Percentiles rank a stretch among this genome's conserved stretches.
Conservation (phyloP, 2,329 filamentous ascomycete species). For the Tricladium varicosporioides region DNA sequence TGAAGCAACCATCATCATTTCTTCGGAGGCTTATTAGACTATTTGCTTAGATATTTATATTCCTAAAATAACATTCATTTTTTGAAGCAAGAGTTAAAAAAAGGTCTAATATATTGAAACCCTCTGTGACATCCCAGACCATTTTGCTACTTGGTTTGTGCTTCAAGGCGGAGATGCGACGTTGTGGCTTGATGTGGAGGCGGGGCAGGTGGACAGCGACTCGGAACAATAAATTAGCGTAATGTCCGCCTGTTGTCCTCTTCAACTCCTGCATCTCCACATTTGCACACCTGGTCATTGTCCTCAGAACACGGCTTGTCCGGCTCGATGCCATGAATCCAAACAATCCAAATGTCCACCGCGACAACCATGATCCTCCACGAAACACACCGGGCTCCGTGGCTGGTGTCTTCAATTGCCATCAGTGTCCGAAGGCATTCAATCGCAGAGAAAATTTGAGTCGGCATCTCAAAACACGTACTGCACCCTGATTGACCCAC, state of each 20-base stretch:
- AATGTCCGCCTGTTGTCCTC: neutral
- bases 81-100: too few species aligned
- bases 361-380: neutral
- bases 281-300: too few species aligned
- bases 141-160: neutral
- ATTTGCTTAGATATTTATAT: neutral
- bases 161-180: neutral
- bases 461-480: slow-evolving; percentile 27
- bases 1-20: neutral
- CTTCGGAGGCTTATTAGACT: neutral
- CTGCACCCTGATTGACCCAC: too few species aligned
- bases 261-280: neutral
- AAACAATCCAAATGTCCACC: neutral
- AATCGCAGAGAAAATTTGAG: slow-evolving; percentile 28
- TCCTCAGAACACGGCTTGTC: neutral
- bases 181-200: neutral
- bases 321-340: neutral
- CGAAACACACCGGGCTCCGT: neutral
- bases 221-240: neutral
- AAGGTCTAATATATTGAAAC: too few species aligned
- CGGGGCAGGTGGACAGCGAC: neutral
- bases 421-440: slow-evolving; percentile 21
- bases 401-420: slow-evolving; percentile 14
- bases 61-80: too few species aligned
- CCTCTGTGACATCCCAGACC: too few species aligned